A percentile compares a stretch with the other conserved stretches of the same genome.
Evolutionary conservation across 73 alveolate species (phyloP).

Genomic region (Blepharisma stoltei): DNA sequence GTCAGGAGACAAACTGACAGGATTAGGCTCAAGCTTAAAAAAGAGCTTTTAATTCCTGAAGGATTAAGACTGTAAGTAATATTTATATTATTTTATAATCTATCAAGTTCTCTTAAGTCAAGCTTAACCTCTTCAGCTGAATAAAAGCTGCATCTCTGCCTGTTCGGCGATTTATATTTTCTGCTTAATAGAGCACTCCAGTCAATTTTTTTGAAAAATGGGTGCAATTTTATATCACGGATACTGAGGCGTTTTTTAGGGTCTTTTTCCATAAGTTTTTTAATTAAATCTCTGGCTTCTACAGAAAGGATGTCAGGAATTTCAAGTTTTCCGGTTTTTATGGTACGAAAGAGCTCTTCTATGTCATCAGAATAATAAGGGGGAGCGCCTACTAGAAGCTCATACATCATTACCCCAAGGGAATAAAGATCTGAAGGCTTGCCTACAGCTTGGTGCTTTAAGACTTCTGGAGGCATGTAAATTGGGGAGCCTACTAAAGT

Average conservation of each 20-base stretch:
- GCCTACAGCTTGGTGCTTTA: constrained; percentile 43
- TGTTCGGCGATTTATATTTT: not conserved
- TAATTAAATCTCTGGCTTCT: constrained; percentile 72
- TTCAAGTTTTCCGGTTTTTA: constrained; percentile 72
- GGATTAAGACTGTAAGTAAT: too few species aligned
- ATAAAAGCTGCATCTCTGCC: too few species aligned
- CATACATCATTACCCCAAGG: constrained; percentile 61
- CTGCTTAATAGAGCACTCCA: constrained; percentile 6
- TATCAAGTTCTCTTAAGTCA: too few species aligned
- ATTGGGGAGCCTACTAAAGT: constrained; percentile 91
- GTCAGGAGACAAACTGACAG: too few species aligned
- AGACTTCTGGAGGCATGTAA: constrained; percentile 83
- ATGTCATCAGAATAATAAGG: constrained; percentile 69
- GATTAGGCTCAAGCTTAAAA: too few species aligned
- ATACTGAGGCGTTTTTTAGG: not conserved
- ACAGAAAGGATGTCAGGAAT: constrained; percentile 67
- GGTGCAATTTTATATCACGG: constrained; percentile 18
- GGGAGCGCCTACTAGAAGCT: constrained; percentile 80
- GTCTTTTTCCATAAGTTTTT: not conserved
- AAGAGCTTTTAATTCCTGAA: too few species aligned
- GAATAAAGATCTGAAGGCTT: constrained; percentile 67
- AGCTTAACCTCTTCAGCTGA: too few species aligned
- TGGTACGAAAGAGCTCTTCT: constrained; percentile 41
- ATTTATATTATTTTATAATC: too few species aligned
- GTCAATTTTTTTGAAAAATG: constrained; percentile 19